Base-by-base conservation (phyloP, 192 early-diverging fungal species). In the Dispira simplex region DNA sequence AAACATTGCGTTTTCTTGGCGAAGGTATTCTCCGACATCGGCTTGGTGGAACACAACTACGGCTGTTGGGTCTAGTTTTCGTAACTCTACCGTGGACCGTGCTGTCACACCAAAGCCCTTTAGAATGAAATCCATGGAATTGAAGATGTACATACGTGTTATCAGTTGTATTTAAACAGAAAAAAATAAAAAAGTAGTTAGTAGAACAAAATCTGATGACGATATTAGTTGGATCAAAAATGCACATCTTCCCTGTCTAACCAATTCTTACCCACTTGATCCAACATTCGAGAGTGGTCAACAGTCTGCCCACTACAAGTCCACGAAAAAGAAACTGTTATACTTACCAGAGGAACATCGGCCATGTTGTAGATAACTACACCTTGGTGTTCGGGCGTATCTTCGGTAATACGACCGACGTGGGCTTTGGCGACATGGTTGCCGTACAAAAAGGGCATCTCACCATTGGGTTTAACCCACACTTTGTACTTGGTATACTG, bases 401-500 rank as follows among this genome's bases (percentile, higher is more conserved):
- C 94, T 69, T 99, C 96, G 10, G 96, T 96, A 62, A 97, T 91
- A 49, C 96, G 78, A 20, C 94, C 93, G 64, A 99, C 76, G 69
- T 99, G 96, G 11, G 95, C 97, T 73, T 96, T 99, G 62, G 95
- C 81, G 47, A 97, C 81, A 70, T 99, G 88, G 81, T 99, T 99
- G 13, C 97, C 95, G 68, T 99, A 99, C 65, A 99, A 66, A 79
- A 92, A 99, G 11, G 92, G 89, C 94, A 95, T 97, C 75, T 99
- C 97, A 58, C 97, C 97, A 69, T 90, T 95, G 46, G 97, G 93
- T 73, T 97, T 99, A 55, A 99, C 87, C 95, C 97, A 99, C 59
- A 99, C 86, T 75, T 99, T 97, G 83, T 95, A 91, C 85, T 90
- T 75, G 21, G 96, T 91, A 72, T 95, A 99, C 70, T 95, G 96